Percentiles rank a stretch among this genome's conserved stretches.
Evolutionary conservation across 306 rosid species (phyloP).

Genomic region (Cucurbita ficifolia): DNA sequence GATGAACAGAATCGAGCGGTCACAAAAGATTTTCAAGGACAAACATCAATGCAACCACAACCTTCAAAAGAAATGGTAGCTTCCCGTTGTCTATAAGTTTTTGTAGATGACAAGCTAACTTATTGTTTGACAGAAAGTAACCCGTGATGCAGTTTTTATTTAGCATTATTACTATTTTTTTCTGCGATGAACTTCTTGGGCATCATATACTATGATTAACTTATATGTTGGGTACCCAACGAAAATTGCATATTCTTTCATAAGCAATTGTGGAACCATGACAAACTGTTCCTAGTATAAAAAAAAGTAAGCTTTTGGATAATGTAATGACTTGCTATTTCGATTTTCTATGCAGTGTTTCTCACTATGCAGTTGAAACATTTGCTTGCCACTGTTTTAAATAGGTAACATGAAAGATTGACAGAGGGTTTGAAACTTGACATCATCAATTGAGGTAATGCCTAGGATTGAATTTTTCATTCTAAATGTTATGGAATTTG

Average conservation of each 20-base stretch:
- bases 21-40: slow-evolving; percentile 1
- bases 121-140: slow-evolving; percentile 15
- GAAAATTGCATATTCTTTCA: background rate
- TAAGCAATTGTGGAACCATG: background rate
- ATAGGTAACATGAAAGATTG: background rate
- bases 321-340: background rate
- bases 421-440: background rate
- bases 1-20: slow-evolving; percentile 23
- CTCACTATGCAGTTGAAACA: background rate
- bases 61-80: slow-evolving; percentile 22
- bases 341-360: background rate
- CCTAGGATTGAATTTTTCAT: too few species aligned
- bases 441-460: background rate
- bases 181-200: background rate
- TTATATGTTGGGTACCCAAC: background rate
- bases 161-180: background rate
- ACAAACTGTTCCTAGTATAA: background rate
- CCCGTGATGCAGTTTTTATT: slow-evolving; percentile 11
- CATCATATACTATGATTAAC: background rate
- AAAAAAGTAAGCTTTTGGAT: background rate
- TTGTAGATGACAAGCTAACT: slow-evolving; percentile 21
- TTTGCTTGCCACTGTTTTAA: background rate
- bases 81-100: slow-evolving; percentile 11
- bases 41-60: slow-evolving; percentile 24
- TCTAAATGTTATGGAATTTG: background rate